A percentile compares a stretch with the other conserved stretches of the same genome.
phyloP scores from a whole-genome alignment of 306 rosid species.

The Mimosa pudica region DNA sequence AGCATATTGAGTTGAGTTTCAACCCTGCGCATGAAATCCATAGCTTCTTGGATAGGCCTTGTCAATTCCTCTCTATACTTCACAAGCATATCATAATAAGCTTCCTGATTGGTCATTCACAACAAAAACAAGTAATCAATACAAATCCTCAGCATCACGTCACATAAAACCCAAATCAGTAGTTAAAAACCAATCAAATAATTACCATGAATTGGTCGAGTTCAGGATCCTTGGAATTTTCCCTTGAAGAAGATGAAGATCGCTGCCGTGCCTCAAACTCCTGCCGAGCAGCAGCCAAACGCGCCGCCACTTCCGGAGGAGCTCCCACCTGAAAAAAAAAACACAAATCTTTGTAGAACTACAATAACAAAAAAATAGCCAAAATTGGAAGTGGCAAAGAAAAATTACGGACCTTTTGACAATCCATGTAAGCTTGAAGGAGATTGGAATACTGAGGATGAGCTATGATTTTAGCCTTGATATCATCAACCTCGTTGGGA shows the following conservation, averaged over 20 bases:
- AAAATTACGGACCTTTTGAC: constrained; percentile 70
- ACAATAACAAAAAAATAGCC: background rate
- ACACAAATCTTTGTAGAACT: background rate
- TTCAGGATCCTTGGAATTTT: constrained; percentile 82
- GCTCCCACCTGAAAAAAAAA: constrained; percentile 73
- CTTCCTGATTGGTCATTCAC: constrained; percentile 58
- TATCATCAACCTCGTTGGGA: constrained; percentile 70
- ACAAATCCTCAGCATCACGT: too few species aligned
- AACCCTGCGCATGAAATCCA: constrained; percentile 97
- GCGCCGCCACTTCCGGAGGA: constrained; percentile 87
- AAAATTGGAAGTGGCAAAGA: background rate
- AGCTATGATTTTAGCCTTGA: constrained; percentile 88
- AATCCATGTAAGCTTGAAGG: constrained; percentile 93
- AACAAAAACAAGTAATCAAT: background rate
- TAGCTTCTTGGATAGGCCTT: constrained; percentile 97
- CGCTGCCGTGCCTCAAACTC: constrained; percentile 86
- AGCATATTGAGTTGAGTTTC: constrained; percentile 69
- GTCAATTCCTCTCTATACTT: constrained; percentile 92
- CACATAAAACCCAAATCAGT: background rate
- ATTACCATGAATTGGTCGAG: constrained; percentile 96
- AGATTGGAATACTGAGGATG: constrained; percentile 95
- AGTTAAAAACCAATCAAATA: background rate
- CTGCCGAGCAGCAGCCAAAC: constrained; percentile 69
- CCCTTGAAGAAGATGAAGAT: constrained; percentile 66
- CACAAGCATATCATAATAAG: constrained; percentile 95